phyloP scores from a whole-genome alignment of 805 yeast genomes.

The Pichia sporocuriosa region DNA sequence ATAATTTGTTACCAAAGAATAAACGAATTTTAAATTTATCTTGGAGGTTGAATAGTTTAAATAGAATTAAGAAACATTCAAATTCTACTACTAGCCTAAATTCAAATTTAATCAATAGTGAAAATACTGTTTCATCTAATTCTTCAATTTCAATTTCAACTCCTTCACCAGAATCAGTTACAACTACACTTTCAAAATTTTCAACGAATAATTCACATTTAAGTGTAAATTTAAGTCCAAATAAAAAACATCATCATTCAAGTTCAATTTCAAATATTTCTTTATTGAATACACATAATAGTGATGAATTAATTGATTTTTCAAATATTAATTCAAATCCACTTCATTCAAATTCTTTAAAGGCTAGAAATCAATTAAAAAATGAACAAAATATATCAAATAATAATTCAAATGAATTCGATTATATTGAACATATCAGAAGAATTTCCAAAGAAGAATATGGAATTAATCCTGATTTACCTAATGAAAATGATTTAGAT shows the following conservation, averaged over 20 bases:
- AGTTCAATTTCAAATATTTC: conserved; percentile 1
- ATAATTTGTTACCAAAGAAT: conserved; percentile 29
- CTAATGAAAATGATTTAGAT: conserved; percentile 2
- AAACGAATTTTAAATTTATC: conserved; percentile 30
- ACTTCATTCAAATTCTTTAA: too few species aligned
- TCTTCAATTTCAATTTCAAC: neutral
- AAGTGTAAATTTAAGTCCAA: conserved; percentile 1
- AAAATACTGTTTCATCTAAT: neutral
- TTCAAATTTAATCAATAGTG: neutral
- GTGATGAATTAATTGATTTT: conserved; percentile 4
- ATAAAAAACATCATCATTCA: conserved; percentile 1
- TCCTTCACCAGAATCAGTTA: neutral
- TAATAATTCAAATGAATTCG: conserved; percentile 20
- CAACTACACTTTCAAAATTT: neutral
- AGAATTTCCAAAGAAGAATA: conserved; percentile 31
- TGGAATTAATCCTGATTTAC: conserved; percentile 23
- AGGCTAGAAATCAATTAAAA: too few species aligned
- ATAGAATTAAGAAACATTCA: conserved; percentile 18
- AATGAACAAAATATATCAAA: neutral
- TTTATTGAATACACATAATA: neutral
- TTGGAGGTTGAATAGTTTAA: conserved; percentile 31
- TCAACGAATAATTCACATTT: too few species aligned
- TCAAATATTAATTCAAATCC: neutral
- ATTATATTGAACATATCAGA: conserved; percentile 33
- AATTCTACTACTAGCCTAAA: conserved; percentile 2